phyloP scores from a whole-genome alignment of 140 eudicot species.

The Oenanthe javanica region DNA sequence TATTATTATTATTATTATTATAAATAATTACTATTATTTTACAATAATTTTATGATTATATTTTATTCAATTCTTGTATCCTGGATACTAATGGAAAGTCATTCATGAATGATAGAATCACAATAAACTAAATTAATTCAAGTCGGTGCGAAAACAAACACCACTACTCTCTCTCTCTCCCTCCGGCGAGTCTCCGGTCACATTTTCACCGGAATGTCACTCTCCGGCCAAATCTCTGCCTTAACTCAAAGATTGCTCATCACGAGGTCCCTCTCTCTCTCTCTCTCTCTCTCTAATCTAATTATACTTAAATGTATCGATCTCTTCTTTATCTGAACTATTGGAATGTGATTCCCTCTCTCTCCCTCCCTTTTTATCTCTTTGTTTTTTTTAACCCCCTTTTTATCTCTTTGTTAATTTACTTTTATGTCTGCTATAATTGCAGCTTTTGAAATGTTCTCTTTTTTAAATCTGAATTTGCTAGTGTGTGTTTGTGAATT shows the following conservation, averaged over 20 bases:
- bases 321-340: conserved; percentile 8
- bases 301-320: neutral
- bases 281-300: neutral
- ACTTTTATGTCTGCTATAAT: conserved; percentile 5
- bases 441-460: conserved; percentile 15
- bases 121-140: conserved; percentile 21
- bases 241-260: neutral
- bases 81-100: conserved; percentile 19
- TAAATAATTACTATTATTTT: neutral
- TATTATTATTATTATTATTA: too few relatives aligned
- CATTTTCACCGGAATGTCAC: conserved; percentile 29
- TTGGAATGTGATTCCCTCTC: conserved; percentile 14
- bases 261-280: neutral
- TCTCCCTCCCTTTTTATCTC: too few relatives aligned
- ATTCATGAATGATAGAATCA: conserved; percentile 21
- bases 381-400: neutral
- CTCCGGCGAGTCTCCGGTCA: conserved; percentile 31
- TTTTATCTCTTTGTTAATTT: conserved; percentile 4
- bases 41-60: neutral
- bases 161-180: neutral
- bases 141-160: conserved; percentile 23
- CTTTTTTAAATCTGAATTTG: conserved; percentile 5
- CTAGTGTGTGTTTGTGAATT: neutral
- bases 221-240: conserved; percentile 27
- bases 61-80: neutral